Base-by-base conservation (phyloP, 495 filamentous ascomycete genomes). In the Poronia punctata region DNA sequence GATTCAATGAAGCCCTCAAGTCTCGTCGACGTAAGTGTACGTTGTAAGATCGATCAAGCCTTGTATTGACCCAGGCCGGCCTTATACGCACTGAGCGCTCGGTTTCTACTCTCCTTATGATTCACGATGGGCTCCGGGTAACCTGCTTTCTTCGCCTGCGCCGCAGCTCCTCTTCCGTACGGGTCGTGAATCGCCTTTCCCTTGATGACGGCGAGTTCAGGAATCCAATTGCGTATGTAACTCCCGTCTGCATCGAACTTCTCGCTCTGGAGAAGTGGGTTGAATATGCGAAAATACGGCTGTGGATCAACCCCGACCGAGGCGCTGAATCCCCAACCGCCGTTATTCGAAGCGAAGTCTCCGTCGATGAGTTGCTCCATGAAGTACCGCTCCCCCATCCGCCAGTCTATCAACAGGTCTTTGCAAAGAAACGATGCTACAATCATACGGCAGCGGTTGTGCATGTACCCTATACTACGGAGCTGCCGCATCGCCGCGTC, bases 401-500 rank as follows among this genome's bases (percentile, higher is more conserved):
- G 82, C 88, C 88, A 95, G 67, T 96, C 88, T 20, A 95, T 62
- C 16, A 93, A 66, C 4, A 96, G 70, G 49, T 95, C 83, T 59
- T 95, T 95, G 41, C 81, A 73, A 0, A 95, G 71, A 59, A 95
- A 95, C 1, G 84, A 92, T 16, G 85, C 86, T 2, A 84, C 80
- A 25, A 88, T 77, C 88, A 95, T 95, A 24, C 89, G 81, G 43
- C 80, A 79, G 2, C 89, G 83, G 64, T 96, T 95, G 60, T 90
- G 88, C 84, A 95, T 86, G 64, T 80, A 94, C 5, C 81, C 85
- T 35, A 68, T 78, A 21, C 73, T 51, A 16, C 65, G 67, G 3
- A 95, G 56, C 57, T 93, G 86, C 15, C 89, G 79, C 89, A 96
- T 96, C 1, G 86, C 84, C 0, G 89, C 89, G 59, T 96, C 89